phyloP scores from a whole-genome alignment of 257 asterid genomes.

The Solanum infundibuliforme region DNA sequence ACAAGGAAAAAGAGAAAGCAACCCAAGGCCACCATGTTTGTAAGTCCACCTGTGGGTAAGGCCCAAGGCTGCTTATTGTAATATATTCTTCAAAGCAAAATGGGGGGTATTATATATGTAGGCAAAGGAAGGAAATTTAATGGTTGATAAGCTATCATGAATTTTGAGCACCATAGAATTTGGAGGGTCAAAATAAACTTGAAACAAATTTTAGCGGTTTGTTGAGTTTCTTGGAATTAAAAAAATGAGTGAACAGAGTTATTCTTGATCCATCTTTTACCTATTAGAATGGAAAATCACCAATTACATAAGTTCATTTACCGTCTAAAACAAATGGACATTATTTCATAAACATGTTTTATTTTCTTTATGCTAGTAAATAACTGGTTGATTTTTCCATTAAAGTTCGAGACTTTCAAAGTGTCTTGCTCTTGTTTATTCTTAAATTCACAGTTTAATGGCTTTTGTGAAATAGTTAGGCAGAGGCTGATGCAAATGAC shows the following conservation, averaged over 20 bases:
- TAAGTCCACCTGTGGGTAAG: conserved; percentile 39
- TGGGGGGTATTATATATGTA: conserved; percentile 20
- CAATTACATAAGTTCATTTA: not conserved
- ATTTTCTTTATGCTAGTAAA: not conserved
- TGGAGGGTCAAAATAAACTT: conserved; percentile 10
- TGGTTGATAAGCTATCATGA: not conserved
- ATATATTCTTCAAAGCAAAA: not conserved
- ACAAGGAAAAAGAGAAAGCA: conserved; percentile 27
- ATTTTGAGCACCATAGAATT: conserved; percentile 16
- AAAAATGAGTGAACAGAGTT: not conserved
- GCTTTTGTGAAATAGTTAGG: not conserved
- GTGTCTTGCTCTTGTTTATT: not conserved
- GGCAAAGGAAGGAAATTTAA: conserved; percentile 17
- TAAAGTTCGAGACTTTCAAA: not conserved
- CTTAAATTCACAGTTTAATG: not conserved
- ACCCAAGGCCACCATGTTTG: conserved; percentile 39
- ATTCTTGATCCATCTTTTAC: not conserved
- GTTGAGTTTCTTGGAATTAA: conserved; percentile 3
- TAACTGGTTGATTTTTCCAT: not conserved
- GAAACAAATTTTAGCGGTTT: not conserved
- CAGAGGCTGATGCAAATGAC: not conserved
- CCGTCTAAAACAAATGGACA: not conserved
- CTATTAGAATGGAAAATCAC: conserved; percentile 1
- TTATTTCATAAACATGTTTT: not conserved
- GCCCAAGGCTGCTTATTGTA: conserved; percentile 53